Percentiles rank a stretch among this genome's conserved stretches.
Conservation (phyloP, 2,329 filamentous ascomycete genomes). For the Cytospora piceicola region DNA sequence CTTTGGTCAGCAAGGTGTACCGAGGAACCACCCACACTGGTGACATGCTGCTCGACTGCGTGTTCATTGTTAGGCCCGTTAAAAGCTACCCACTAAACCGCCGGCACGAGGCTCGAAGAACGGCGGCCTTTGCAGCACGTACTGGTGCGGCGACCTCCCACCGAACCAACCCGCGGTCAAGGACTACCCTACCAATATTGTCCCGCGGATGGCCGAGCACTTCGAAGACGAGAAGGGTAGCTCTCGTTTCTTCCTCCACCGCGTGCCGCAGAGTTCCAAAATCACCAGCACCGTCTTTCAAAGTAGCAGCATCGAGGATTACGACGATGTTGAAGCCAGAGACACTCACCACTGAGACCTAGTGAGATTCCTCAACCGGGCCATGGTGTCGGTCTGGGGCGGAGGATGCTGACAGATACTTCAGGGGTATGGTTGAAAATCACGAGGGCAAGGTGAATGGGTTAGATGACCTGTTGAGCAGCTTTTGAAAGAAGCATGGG, state of each 20-base stretch:
- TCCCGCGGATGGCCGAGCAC: conserved; percentile 31
- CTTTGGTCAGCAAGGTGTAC: background rate
- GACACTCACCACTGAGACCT: conserved; percentile 34
- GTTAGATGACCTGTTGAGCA: conserved; percentile 26
- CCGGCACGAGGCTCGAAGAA: background rate
- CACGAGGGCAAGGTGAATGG: conserved; percentile 20
- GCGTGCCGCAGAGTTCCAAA: conserved; percentile 9
- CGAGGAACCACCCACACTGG: background rate
- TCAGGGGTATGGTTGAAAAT: conserved; percentile 12
- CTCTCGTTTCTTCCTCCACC: conserved; percentile 34
- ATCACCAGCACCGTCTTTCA: background rate
- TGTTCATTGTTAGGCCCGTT: conserved; percentile 35
- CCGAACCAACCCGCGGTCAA: conserved; percentile 33
- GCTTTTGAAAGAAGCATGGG: conserved; percentile 29
- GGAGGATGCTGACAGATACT: conserved; percentile 17
- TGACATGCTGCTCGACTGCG: conserved; percentile 32
- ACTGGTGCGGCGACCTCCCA: conserved; percentile 36
- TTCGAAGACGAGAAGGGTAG: conserved; percentile 31
- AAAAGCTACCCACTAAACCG: conserved; percentile 29
- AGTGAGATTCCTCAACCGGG: conserved; percentile 31
- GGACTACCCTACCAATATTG: conserved; percentile 32
- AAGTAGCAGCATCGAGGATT: conserved; percentile 34
- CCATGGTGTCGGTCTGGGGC: conserved; percentile 32
- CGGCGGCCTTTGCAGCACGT: conserved; percentile 33
- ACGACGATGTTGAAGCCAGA: conserved; percentile 31